phyloP scores from a whole-genome alignment of 495 filamentous ascomycete genomes.

The Penicillium lividum region DNA sequence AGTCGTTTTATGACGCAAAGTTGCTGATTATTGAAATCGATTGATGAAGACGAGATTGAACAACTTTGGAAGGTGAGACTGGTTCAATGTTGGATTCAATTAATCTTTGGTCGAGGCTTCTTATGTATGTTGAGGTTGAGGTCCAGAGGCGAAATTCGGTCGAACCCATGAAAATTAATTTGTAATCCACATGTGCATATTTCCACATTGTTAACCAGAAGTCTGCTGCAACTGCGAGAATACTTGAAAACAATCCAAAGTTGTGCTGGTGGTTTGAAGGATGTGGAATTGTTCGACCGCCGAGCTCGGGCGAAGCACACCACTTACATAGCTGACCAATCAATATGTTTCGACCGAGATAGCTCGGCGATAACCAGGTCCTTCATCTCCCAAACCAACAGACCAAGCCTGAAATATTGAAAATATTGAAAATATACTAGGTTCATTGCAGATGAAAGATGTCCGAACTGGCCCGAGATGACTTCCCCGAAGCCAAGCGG shows the following conservation, averaged over 20 bases:
- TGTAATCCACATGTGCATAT: too few species aligned
- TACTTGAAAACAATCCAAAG: too few species aligned
- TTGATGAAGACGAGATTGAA: background rate
- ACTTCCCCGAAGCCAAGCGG: constrained; percentile 12
- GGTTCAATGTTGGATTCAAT: too few species aligned
- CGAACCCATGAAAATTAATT: background rate
- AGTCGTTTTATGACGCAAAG: background rate
- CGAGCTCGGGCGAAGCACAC: constrained; percentile 4
- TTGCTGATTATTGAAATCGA: background rate
- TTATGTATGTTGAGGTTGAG: background rate
- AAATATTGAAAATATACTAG: background rate
- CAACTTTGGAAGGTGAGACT: too few species aligned
- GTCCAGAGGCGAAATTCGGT: background rate
- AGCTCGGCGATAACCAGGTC: background rate
- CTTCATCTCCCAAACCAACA: background rate
- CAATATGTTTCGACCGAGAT: background rate
- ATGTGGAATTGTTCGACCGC: constrained; percentile 2
- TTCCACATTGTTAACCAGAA: too few species aligned
- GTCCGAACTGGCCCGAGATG: background rate
- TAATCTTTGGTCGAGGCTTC: background rate
- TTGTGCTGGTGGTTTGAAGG: too few species aligned
- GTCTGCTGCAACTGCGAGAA: too few species aligned
- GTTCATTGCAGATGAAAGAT: background rate
- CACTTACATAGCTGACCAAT: background rate
- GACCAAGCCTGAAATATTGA: background rate